Percentiles rank a stretch among this genome's conserved stretches.
These are phyloP conservation scores for Pholiota microspora DNA, from an alignment of 768 basidiomycete genomes.

Conservation along the genomic window DNA sequence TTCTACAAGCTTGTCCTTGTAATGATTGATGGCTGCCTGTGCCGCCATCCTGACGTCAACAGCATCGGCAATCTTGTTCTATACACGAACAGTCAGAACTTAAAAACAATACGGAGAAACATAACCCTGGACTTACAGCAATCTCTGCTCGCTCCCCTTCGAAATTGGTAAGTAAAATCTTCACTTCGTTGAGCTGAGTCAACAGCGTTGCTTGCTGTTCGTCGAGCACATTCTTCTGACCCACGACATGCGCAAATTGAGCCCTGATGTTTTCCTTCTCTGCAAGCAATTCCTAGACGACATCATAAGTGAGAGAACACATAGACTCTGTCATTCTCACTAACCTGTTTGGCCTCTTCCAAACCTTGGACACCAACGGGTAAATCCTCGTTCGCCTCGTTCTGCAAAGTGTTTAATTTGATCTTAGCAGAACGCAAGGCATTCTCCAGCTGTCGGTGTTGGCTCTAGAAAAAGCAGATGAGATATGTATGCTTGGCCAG, in stretches of 20 bases:
- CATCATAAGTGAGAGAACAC: no score
- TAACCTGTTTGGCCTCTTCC: constrained; percentile 51
- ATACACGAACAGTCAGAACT: background rate
- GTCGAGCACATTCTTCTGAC: constrained; percentile 47
- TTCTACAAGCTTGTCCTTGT: constrained; percentile 46
- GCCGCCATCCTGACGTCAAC: constrained; percentile 48
- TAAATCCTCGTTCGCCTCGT: constrained; percentile 67
- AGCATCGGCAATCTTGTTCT: constrained; percentile 52
- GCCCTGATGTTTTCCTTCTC: constrained; percentile 46
- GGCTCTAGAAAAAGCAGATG: constrained; percentile 18
- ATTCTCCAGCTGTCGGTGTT: constrained; percentile 26
- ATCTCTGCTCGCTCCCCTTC: constrained; percentile 40
- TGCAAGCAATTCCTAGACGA: constrained; percentile 53
- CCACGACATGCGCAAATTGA: constrained; percentile 48
- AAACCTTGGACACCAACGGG: constrained; percentile 61
- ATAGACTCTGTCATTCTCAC: no score
- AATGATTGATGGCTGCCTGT: constrained; percentile 48
- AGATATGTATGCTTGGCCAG: background rate
- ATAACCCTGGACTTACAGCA: constrained; percentile 39
- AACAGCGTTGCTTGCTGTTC: constrained; percentile 41
- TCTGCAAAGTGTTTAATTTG: constrained; percentile 40
- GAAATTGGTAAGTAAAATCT: constrained; percentile 49
- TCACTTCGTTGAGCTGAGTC: constrained; percentile 42
- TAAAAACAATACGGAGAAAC: background rate
- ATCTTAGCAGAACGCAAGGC: constrained; percentile 30